Evolutionary conservation across 2,329 filamentous ascomycete species (phyloP), one percentile per base, ranked within the genome.

Genomic region (Aspergillus sojae): DNA sequence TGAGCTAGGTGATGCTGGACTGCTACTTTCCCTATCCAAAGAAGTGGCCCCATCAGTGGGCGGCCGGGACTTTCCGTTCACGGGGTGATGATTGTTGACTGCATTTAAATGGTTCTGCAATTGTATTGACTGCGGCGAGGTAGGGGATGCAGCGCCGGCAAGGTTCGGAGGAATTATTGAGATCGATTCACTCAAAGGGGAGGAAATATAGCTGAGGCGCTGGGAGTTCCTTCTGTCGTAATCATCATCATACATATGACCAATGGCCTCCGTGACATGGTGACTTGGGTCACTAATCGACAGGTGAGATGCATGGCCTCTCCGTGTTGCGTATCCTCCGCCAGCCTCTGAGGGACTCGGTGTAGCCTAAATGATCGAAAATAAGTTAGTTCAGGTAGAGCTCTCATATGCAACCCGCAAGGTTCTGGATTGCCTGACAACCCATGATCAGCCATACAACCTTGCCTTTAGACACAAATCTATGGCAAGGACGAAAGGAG

Each of bases 231-330:
- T 81, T 70, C 79, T 82, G 71, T 85, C 80, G 71, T 92, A 87
- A 69, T 89, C 87, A 74, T 92, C 90, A 72, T 91, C 92, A 79
- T 97, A 97, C 79, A 96, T 87, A 72, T 93, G 93, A 58, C 92
- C 92, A 78, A 97, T 96, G 64, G 93, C 91, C 78, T 97, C 94
- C 62, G 93, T 97, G 76, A 97, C 92, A 86, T 97, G 94, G 80
- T 97, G 93, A 80, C 86, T 93, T 65, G 94, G 91, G 80, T 97
- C 93, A 78, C 91, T 95, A 77, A 96, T 89, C 70, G 86, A 89
- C 65, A 89, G 81, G 70, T 88, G 85, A 66, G 86, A 82, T 69
- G 80, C 80, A 80, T 89, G 87, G 69, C 85, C 85, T 72, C 84
- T 82, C 66, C 84, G 81, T 70, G 80, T 78, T 70, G 84, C 79